phyloP scores from a whole-genome alignment of 495 filamentous ascomycete species.

The Neurospora sp. region DNA sequence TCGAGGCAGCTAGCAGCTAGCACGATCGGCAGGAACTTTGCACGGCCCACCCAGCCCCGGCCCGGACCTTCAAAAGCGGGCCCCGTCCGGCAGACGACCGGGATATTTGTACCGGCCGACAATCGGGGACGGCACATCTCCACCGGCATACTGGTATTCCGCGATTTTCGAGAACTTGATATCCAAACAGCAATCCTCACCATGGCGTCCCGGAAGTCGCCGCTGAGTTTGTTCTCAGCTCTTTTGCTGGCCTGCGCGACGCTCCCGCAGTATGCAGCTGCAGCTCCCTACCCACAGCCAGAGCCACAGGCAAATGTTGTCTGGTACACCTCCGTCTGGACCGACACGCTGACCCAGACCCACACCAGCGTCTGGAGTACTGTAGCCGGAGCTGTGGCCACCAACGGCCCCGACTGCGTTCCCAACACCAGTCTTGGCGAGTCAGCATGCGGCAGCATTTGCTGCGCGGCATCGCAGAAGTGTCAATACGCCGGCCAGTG shows the following conservation, averaged over 20 bases:
- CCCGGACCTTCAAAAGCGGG: neutral
- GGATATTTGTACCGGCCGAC: neutral
- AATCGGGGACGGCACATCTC: neutral
- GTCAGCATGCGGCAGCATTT: conserved; percentile 59
- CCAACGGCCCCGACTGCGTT: conserved; percentile 44
- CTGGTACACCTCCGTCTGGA: conserved; percentile 50
- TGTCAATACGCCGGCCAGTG: conserved; percentile 48
- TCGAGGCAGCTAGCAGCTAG: neutral
- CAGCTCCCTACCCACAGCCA: conserved; percentile 31
- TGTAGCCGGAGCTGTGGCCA: conserved; percentile 26
- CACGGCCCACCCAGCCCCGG: neutral
- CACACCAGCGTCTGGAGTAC: conserved; percentile 56
- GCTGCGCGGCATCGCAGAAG: conserved; percentile 63
- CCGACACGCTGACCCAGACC: conserved; percentile 59
- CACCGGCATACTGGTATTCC: neutral
- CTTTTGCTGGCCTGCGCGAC: conserved; percentile 17
- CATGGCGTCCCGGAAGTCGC: conserved; percentile 4
- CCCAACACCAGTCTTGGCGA: conserved; percentile 43
- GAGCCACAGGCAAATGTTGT: conserved; percentile 26
- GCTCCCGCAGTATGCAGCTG: conserved; percentile 23
- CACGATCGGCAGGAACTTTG: neutral
- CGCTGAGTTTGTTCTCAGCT: conserved; percentile 11
- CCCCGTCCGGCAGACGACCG: neutral
- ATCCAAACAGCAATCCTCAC: neutral
- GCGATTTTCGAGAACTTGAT: neutral